A percentile compares a stretch with the other conserved stretches of the same genome.
phyloP scores from a whole-genome alignment of 495 filamentous ascomycete genomes.

The Letharia columbiana region DNA sequence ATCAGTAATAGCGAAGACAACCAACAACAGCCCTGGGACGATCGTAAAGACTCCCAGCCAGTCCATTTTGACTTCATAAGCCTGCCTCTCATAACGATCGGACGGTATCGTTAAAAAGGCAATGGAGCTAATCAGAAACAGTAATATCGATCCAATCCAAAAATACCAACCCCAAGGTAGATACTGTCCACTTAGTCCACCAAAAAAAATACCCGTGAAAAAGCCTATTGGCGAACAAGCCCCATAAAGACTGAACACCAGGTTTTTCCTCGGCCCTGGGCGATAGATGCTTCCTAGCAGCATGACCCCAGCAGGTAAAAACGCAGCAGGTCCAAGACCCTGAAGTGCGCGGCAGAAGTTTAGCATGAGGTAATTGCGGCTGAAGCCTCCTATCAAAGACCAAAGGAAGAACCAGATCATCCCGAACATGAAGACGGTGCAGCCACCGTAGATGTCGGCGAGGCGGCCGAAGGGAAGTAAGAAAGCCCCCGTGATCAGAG shows the following conservation, averaged over 20 bases:
- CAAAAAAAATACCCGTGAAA: slow-evolving; percentile 72
- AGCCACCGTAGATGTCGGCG: slow-evolving; percentile 71
- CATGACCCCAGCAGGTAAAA: slow-evolving; percentile 68
- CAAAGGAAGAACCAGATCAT: slow-evolving; percentile 63
- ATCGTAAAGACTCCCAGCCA: slow-evolving; percentile 58
- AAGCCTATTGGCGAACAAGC: slow-evolving; percentile 70
- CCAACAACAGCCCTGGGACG: slow-evolving; percentile 55
- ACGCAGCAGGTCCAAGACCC: slow-evolving; percentile 69
- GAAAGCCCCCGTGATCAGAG: slow-evolving; percentile 61
- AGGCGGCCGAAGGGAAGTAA: slow-evolving; percentile 70
- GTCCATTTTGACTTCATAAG: slow-evolving; percentile 51
- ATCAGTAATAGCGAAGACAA: slow-evolving; percentile 76
- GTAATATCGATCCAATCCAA: slow-evolving; percentile 56
- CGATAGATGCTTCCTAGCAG: slow-evolving; percentile 71
- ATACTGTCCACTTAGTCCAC: slow-evolving; percentile 57
- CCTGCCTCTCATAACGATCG: slow-evolving; percentile 44
- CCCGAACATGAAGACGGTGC: slow-evolving; percentile 57
- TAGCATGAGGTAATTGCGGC: slow-evolving; percentile 58
- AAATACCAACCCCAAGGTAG: slow-evolving; percentile 71
- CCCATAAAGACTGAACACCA: slow-evolving; percentile 74
- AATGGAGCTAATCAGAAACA: slow-evolving; percentile 39
- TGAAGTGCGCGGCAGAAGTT: slow-evolving; percentile 67
- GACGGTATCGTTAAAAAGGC: slow-evolving; percentile 58
- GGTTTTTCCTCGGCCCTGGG: slow-evolving; percentile 76
- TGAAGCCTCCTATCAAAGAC: slow-evolving; percentile 64